A percentile compares a stretch with the other conserved stretches of the same genome.
Conservation (phyloP, 495 filamentous ascomycete species). For the Aspergillus affinis region DNA sequence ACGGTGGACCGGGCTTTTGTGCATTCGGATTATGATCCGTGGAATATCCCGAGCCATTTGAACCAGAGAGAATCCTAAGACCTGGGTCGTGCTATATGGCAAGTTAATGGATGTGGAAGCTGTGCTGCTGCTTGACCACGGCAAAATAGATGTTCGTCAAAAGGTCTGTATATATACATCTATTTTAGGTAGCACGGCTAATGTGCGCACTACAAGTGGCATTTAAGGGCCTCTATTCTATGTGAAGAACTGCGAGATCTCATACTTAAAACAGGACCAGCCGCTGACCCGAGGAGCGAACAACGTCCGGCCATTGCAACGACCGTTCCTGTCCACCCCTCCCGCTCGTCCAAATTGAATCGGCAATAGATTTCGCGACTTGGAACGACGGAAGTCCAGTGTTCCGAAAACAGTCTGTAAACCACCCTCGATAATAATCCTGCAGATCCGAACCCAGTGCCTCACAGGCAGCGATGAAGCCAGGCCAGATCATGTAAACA, state of each 20-base stretch:
- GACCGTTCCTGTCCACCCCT: background rate
- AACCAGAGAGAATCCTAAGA: constrained; percentile 47
- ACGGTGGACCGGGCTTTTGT: constrained; percentile 70
- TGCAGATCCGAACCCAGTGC: constrained; percentile 24
- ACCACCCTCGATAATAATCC: constrained; percentile 25
- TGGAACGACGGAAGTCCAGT: constrained; percentile 18
- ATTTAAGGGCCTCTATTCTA: too few species aligned
- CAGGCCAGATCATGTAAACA: constrained; percentile 23
- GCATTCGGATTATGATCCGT: constrained; percentile 78
- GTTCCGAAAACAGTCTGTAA: constrained; percentile 18
- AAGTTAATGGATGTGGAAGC: background rate
- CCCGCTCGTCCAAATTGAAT: constrained; percentile 10
- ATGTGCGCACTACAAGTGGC: too few species aligned
- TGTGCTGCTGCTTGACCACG: background rate
- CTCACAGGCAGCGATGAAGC: constrained; percentile 32
- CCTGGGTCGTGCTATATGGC: too few species aligned
- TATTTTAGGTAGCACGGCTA: too few species aligned
- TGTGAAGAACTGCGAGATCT: too few species aligned
- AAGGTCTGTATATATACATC: too few species aligned
- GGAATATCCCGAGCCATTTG: constrained; percentile 86
- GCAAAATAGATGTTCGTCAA: background rate
- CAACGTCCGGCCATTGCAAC: constrained; percentile 10
- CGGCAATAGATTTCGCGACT: constrained; percentile 1
- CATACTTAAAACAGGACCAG: constrained; percentile 2
- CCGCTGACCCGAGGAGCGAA: constrained; percentile 2